Conservation (phyloP, 331 rosid genomes). For the Stylosanthes scabra region DNA sequence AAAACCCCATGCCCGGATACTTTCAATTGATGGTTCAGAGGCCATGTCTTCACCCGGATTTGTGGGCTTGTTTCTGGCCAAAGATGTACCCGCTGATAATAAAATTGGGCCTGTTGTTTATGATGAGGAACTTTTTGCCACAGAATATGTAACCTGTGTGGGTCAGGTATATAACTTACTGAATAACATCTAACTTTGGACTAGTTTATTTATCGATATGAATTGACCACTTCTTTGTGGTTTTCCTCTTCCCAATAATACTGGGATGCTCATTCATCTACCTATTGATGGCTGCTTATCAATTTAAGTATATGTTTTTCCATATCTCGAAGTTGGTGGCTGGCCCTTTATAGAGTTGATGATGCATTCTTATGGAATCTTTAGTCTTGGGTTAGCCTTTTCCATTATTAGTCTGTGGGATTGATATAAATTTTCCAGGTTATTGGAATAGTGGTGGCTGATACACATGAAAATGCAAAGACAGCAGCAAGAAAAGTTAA, state of each 20-base stretch:
- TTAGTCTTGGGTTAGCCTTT: slow-evolving; percentile 26
- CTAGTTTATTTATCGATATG: neutral
- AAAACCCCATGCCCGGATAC: slow-evolving; percentile 89
- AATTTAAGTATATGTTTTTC: slow-evolving; percentile 8
- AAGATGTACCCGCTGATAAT: slow-evolving; percentile 76
- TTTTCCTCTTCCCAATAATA: too few species aligned
- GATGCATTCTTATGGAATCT: slow-evolving; percentile 22
- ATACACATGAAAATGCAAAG: slow-evolving; percentile 95
- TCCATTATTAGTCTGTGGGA: slow-evolving; percentile 22
- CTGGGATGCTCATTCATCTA: too few species aligned
- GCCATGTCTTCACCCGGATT: slow-evolving; percentile 81
- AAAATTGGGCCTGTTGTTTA: slow-evolving; percentile 71
- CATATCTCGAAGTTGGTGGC: slow-evolving; percentile 16
- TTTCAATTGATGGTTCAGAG: slow-evolving; percentile 66
- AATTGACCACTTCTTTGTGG: too few species aligned
- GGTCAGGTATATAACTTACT: slow-evolving; percentile 79
- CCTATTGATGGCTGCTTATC: too few species aligned
- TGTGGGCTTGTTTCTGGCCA: slow-evolving; percentile 71
- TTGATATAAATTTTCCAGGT: slow-evolving; percentile 54
- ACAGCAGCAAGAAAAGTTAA: slow-evolving; percentile 72
- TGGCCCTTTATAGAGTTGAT: slow-evolving; percentile 23
- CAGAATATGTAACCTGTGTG: slow-evolving; percentile 80
- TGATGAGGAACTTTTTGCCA: slow-evolving; percentile 91
- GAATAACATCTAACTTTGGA: slow-evolving; percentile 25
- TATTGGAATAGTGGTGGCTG: slow-evolving; percentile 92